A percentile compares a stretch with the other conserved stretches of the same genome.
phyloP scores from a whole-genome alignment of 2,329 filamentous ascomycete genomes.

The Calonectria naviculata region DNA sequence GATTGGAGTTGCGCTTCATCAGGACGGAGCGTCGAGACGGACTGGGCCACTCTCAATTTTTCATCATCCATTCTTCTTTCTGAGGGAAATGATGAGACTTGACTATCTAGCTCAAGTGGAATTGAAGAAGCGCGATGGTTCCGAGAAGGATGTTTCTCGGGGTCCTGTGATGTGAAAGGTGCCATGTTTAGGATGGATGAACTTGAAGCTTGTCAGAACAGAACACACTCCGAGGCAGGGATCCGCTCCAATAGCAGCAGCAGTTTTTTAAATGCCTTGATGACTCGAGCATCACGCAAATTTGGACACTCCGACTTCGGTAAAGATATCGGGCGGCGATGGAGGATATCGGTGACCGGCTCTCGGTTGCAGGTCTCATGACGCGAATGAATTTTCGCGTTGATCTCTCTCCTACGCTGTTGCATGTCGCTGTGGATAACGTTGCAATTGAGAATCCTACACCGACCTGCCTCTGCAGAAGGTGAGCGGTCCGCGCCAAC shows the following conservation, averaged over 20 bases:
- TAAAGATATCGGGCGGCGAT: not conserved
- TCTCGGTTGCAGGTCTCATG: slow-evolving; percentile 2
- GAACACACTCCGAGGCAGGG: not conserved
- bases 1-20: not conserved
- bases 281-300: not conserved
- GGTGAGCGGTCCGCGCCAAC: not conserved
- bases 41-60: not conserved
- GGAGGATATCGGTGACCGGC: not conserved
- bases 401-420: not conserved
- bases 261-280: not conserved
- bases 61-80: not conserved
- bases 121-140: not conserved
- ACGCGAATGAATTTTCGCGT: not conserved
- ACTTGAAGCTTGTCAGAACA: not conserved
- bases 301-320: not conserved
- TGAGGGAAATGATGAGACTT: not conserved
- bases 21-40: not conserved
- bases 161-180: not conserved
- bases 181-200: not conserved
- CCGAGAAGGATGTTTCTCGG: not conserved
- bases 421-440: not conserved
- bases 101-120: not conserved
- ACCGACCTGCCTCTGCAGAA: not conserved
- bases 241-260: not conserved
- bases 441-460: not conserved